phyloP scores from a whole-genome alignment of 495 filamentous ascomycete genomes.

The Aspergillus haitiensis region DNA sequence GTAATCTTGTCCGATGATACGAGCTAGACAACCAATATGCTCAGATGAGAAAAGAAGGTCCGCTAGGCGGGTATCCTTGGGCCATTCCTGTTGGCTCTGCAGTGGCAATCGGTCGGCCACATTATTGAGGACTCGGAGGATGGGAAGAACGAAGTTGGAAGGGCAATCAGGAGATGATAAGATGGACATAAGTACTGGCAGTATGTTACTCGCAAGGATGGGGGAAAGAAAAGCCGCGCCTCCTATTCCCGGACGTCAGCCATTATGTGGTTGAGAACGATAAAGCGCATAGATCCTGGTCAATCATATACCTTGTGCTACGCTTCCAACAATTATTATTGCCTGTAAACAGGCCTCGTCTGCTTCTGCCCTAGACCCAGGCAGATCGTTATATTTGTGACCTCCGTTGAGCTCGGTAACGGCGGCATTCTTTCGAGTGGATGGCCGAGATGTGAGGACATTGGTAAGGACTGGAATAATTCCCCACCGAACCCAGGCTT shows the following conservation, averaged over 20 bases:
- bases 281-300: neutral
- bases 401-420: conserved; percentile 38
- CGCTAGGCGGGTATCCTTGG: conserved; percentile 54
- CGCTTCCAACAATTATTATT: conserved; percentile 74
- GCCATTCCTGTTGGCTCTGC: conserved; percentile 44
- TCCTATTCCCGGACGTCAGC: conserved; percentile 52
- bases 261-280: neutral
- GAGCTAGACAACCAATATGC: conserved; percentile 57
- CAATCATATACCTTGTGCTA: conserved; percentile 70
- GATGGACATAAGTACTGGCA: conserved; percentile 66
- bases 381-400: conserved; percentile 20
- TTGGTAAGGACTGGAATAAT: conserved; percentile 66
- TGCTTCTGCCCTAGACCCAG: conserved; percentile 44
- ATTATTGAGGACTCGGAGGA: conserved; percentile 71
- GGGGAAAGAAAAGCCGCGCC: conserved; percentile 77
- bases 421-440: conserved; percentile 38
- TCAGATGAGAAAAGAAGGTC: conserved; percentile 62
- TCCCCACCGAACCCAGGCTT: conserved; percentile 67
- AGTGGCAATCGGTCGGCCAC: conserved; percentile 66
- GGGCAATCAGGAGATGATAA: conserved; percentile 66
- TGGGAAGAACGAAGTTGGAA: conserved; percentile 63
- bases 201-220: conserved; percentile 62
- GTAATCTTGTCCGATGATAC: conserved; percentile 64
- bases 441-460: conserved; percentile 49
- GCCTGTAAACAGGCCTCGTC: conserved; percentile 74